These are phyloP conservation scores for Eudorina sp. DNA, from an alignment of 139 green algal species.

Conservation along the genomic window DNA sequence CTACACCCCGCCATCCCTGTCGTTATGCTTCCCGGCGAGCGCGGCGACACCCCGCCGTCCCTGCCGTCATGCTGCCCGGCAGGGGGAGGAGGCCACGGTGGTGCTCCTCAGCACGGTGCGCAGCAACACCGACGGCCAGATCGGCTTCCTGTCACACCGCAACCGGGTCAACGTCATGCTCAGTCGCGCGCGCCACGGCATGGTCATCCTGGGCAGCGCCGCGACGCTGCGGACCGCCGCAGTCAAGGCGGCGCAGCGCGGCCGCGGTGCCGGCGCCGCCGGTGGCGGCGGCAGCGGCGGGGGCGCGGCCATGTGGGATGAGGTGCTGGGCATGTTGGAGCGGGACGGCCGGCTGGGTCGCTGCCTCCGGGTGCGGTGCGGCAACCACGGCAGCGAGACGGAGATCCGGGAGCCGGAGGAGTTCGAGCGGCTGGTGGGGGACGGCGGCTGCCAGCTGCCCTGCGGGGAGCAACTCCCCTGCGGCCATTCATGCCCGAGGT, in stretches of 20 bases:
- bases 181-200: conserved; percentile 74
- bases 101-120: conserved; percentile 80
- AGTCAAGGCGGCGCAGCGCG: background rate
- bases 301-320: conserved; percentile 64
- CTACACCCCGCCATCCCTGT: too few species aligned
- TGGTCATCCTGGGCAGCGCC: conserved; percentile 80
- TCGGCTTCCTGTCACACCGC: conserved; percentile 77
- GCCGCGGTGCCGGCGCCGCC: too few species aligned
- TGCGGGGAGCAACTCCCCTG: conserved; percentile 70
- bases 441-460: conserved; percentile 73
- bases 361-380: conserved; percentile 66
- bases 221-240: conserved; percentile 48
- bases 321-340: conserved; percentile 64
- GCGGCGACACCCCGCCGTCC: background rate
- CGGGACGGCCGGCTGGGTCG: conserved; percentile 49
- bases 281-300: too few species aligned
- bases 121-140: conserved; percentile 70
- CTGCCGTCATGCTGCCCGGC: background rate
- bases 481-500: conserved; percentile 74
- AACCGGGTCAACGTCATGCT: conserved; percentile 87
- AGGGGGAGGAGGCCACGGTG: conserved; percentile 84
- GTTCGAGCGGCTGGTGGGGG: conserved; percentile 63
- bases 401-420: conserved; percentile 49
- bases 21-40: too few species aligned
- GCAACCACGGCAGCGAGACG: conserved; percentile 64